Evolutionary conservation across 768 basidiomycete species (phyloP).

Genomic region (Lactifluus subvellereus): DNA sequence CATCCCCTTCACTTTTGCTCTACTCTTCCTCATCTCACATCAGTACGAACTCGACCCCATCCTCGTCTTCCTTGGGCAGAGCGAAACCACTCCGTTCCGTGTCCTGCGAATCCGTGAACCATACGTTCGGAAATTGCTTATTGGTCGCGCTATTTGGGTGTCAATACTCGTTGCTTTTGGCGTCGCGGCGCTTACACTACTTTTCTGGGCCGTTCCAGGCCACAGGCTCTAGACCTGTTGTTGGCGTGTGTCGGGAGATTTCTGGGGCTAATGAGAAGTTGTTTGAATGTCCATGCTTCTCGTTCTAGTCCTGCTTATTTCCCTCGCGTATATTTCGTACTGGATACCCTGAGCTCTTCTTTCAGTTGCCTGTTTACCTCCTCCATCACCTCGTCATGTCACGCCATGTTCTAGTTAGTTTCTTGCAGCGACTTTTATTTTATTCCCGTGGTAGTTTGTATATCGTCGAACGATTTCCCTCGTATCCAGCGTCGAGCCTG

Average conservation of each 20-base stretch:
- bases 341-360: conserved; percentile 18
- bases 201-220: conserved; percentile 96
- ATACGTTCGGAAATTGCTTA: conserved; percentile 86
- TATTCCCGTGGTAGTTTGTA: conserved; percentile 19
- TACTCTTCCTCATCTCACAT: conserved; percentile 89
- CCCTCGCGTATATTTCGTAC: not conserved
- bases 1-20: conserved; percentile 84
- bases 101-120: conserved; percentile 88
- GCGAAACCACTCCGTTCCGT: conserved; percentile 96
- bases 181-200: conserved; percentile 74
- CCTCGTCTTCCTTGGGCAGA: conserved; percentile 87
- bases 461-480: not conserved
- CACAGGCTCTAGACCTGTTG: conserved; percentile 58
- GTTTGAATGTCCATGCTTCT: not conserved
- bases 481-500: not conserved
- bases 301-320: conserved; percentile 7
- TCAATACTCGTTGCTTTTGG: conserved; percentile 69
- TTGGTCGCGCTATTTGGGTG: conserved; percentile 91
- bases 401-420: conserved; percentile 5
- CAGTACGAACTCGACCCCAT: conserved; percentile 97
- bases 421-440: conserved; percentile 16
- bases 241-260: not conserved
- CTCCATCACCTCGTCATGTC: conserved; percentile 9
- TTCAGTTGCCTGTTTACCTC: not conserved
- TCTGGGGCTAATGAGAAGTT: conserved; percentile 1